These are phyloP conservation scores for Caloboletus inedulis DNA, from an alignment of 1,284 basidiomycete species.

Conservation along the genomic window DNA sequence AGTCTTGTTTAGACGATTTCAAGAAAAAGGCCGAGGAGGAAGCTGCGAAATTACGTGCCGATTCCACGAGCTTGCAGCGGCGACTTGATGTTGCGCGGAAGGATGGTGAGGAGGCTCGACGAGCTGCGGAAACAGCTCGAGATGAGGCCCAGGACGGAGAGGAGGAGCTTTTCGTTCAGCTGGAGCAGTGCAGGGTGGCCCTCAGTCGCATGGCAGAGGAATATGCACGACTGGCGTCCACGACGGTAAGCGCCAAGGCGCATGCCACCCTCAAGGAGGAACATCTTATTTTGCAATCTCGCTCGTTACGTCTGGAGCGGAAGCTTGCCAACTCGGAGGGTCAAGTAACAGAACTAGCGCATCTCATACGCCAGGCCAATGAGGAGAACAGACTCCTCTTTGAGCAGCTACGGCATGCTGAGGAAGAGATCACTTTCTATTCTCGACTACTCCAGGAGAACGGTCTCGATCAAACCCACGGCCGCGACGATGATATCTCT, in stretches of 20 bases:
- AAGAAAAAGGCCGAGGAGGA: conserved; percentile 46
- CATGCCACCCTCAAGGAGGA: conserved; percentile 47
- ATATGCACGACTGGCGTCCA: conserved; percentile 55
- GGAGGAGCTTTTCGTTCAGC: conserved; percentile 44
- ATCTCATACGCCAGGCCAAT: conserved; percentile 55
- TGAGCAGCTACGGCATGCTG: conserved; percentile 41
- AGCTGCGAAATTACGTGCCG: conserved; percentile 34
- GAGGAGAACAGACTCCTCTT: conserved; percentile 50
- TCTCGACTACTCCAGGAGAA: conserved; percentile 21
- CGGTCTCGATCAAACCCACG: background rate
- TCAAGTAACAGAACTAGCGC: conserved; percentile 62
- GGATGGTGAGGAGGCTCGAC: conserved; percentile 33
- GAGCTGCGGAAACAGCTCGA: conserved; percentile 29
- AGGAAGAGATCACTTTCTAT: conserved; percentile 41
- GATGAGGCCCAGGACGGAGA: conserved; percentile 31
- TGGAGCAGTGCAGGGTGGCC: conserved; percentile 46
- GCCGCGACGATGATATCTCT: background rate
- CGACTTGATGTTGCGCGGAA: conserved; percentile 30
- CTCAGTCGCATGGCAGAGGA: conserved; percentile 50
- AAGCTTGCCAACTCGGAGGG: conserved; percentile 65
- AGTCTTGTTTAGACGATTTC: conserved; percentile 44
- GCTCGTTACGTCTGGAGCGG: conserved; percentile 54
- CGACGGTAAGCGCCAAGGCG: conserved; percentile 41
- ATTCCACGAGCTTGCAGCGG: conserved; percentile 35
- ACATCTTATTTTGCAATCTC: conserved; percentile 40